Evolutionary conservation across 2,329 filamentous ascomycete genomes (phyloP).

Genomic region (Fusarium nematophilum): DNA sequence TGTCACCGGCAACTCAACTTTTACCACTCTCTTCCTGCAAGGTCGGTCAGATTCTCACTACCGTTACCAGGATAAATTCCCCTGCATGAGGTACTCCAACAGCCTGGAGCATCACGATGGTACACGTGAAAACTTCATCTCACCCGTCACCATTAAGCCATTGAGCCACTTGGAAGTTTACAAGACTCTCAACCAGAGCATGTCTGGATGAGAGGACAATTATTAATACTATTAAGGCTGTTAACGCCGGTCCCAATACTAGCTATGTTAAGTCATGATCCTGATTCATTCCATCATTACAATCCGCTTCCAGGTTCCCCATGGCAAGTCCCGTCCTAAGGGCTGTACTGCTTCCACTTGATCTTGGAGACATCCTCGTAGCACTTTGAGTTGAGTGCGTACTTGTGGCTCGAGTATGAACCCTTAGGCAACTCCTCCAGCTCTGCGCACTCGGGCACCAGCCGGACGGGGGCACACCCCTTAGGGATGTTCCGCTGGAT

Average conservation of each 20-base stretch:
- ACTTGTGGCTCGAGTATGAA: slow-evolving; percentile 53
- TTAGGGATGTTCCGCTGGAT: slow-evolving; percentile 42
- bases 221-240: slow-evolving; percentile 33
- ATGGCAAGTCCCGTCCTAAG: slow-evolving; percentile 10
- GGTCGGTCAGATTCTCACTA: too few relatives aligned
- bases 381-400: slow-evolving; percentile 52
- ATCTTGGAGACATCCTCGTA: slow-evolving; percentile 52
- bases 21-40: too few relatives aligned
- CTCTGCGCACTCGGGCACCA: slow-evolving; percentile 57
- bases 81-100: too few relatives aligned
- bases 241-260: slow-evolving; percentile 21
- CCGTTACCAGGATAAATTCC: too few relatives aligned
- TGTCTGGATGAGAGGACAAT: background rate
- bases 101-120: too few relatives aligned
- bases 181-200: background rate
- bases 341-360: slow-evolving; percentile 42
- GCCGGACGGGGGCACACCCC: slow-evolving; percentile 55
- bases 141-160: background rate
- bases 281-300: slow-evolving; percentile 29
- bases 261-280: slow-evolving; percentile 27
- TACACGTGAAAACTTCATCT: too few relatives aligned
- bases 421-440: slow-evolving; percentile 51
- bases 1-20: too few relatives aligned
- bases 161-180: background rate
- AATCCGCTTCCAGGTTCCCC: slow-evolving; percentile 11